Conservation (phyloP, 805 yeast species). For the Candida golubevii region DNA sequence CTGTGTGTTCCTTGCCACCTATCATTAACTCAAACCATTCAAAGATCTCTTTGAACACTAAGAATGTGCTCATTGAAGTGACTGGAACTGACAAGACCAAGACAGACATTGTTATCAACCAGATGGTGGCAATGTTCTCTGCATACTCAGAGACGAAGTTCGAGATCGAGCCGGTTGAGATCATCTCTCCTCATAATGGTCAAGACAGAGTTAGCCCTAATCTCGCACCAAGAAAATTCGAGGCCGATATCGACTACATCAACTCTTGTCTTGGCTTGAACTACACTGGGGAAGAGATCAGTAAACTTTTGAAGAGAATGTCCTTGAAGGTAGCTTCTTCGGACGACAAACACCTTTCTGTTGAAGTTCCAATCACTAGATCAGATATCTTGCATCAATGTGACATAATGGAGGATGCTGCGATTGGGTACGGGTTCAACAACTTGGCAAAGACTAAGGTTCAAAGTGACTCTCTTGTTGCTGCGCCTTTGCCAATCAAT, state of each 20-base stretch:
- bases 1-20: conserved; percentile 93
- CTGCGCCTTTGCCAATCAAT: conserved; percentile 86
- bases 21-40: conserved; percentile 90
- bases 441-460: conserved; percentile 77
- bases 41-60: conserved; percentile 80
- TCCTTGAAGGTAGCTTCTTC: conserved; percentile 60
- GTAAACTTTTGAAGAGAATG: conserved; percentile 71
- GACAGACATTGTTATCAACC: conserved; percentile 87
- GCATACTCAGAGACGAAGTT: conserved; percentile 78
- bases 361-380: conserved; percentile 86
- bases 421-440: conserved; percentile 92
- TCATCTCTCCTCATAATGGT: conserved; percentile 75
- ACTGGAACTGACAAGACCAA: conserved; percentile 96
- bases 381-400: conserved; percentile 95
- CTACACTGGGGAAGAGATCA: conserved; percentile 63
- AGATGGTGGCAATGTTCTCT: conserved; percentile 93
- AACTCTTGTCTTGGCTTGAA: conserved; percentile 90
- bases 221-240: conserved; percentile 59
- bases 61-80: conserved; percentile 84
- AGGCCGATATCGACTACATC: conserved; percentile 78
- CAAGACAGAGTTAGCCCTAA: conserved; percentile 76
- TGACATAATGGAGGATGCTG: conserved; percentile 98
- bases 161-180: conserved; percentile 84
- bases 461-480: conserved; percentile 73
- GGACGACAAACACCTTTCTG: conserved; percentile 52